Conservation (phyloP, 306 rosid genomes). For the Sicyos baderoa region DNA sequence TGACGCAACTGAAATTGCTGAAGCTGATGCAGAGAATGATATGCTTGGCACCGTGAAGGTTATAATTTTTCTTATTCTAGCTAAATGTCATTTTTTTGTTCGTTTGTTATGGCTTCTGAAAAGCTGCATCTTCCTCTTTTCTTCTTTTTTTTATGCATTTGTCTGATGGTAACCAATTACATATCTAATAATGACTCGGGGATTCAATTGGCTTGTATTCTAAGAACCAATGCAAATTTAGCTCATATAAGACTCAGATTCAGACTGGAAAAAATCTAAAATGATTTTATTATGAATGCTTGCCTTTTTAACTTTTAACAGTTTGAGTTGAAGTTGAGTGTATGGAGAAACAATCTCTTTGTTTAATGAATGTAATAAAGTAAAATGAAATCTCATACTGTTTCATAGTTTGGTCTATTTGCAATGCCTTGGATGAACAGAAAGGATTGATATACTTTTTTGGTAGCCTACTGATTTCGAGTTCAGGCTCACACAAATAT, state of each 20-base stretch:
- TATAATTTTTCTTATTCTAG: constrained; percentile 25
- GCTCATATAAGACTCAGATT: background rate
- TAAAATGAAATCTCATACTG: background rate
- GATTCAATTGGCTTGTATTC: background rate
- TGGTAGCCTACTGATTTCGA: background rate
- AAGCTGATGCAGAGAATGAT: constrained; percentile 85
- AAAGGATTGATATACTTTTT: background rate
- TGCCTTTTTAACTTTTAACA: background rate
- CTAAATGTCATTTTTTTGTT: constrained; percentile 19
- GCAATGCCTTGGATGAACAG: constrained; percentile 2
- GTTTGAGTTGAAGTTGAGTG: background rate
- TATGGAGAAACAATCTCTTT: background rate
- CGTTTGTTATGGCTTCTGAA: background rate
- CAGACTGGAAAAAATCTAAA: background rate
- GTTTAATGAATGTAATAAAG: background rate
- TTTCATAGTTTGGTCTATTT: background rate
- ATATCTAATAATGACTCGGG: background rate
- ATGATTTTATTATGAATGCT: background rate
- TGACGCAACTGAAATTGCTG: constrained; percentile 62
- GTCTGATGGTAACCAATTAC: constrained; percentile 1
- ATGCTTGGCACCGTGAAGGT: constrained; percentile 98
- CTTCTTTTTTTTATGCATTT: background rate
- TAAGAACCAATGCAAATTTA: background rate
- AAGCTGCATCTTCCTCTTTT: constrained; percentile 7
- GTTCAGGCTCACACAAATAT: background rate